Conservation (phyloP, 768 basidiomycete species). For the Russula olivacea region DNA sequence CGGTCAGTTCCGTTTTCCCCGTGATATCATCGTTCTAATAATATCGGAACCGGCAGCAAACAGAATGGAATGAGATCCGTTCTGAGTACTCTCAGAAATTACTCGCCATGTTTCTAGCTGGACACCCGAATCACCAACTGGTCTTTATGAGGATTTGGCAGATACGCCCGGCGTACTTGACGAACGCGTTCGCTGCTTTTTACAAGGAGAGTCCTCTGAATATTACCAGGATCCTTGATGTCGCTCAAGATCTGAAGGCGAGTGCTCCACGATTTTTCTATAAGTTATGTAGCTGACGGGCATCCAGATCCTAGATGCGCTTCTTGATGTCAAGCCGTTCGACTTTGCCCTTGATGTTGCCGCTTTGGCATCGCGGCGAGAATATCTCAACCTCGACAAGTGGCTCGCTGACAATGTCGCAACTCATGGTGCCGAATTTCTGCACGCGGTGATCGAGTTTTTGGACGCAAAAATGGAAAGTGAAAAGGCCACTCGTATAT, state of each 20-base stretch:
- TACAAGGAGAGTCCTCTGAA: slow-evolving; percentile 90
- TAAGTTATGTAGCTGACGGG: not conserved
- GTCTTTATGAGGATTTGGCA: slow-evolving; percentile 98
- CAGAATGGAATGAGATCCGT: slow-evolving; percentile 83
- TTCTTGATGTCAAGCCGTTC: slow-evolving; percentile 85
- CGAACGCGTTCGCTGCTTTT: slow-evolving; percentile 84
- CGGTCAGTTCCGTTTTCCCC: slow-evolving; percentile 47
- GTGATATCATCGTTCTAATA: slow-evolving; percentile 10
- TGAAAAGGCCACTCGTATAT: slow-evolving; percentile 69
- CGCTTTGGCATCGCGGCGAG: slow-evolving; percentile 84
- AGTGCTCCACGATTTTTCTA: slow-evolving; percentile 24
- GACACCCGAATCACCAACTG: slow-evolving; percentile 91
- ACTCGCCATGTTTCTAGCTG: slow-evolving; percentile 83
- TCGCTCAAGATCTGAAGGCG: slow-evolving; percentile 92
- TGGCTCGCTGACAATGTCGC: slow-evolving; percentile 90
- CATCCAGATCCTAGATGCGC: slow-evolving; percentile 80
- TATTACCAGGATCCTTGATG: slow-evolving; percentile 90
- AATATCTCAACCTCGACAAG: slow-evolving; percentile 93
- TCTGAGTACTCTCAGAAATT: slow-evolving; percentile 82
- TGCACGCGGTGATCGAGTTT: slow-evolving; percentile 82
- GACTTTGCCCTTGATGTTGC: slow-evolving; percentile 92
- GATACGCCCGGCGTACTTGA: slow-evolving; percentile 78
- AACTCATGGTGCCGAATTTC: slow-evolving; percentile 76
- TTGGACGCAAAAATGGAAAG: slow-evolving; percentile 89
- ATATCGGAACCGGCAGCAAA: slow-evolving; percentile 43